phyloP scores from a whole-genome alignment of 768 basidiomycete genomes.

The Agaricus subrufescens region DNA sequence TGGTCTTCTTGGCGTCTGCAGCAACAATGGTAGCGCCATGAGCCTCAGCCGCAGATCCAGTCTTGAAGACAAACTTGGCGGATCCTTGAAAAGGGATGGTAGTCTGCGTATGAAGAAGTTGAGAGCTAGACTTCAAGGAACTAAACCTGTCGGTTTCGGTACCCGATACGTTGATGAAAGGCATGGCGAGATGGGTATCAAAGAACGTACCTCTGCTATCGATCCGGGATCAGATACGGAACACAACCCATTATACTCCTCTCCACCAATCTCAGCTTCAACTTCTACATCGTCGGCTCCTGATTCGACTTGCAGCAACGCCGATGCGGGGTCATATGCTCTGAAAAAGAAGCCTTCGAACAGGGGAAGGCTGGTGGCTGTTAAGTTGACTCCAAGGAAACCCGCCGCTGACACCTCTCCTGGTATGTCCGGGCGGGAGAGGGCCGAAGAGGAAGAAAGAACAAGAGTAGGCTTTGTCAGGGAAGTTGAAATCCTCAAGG shows the following conservation, averaged over 20 bases:
- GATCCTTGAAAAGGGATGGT: slow-evolving; percentile 3
- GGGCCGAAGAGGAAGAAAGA: slow-evolving; percentile 52
- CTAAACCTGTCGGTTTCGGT: slow-evolving; percentile 11
- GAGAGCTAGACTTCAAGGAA: slow-evolving; percentile 23
- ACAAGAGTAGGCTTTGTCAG: slow-evolving; percentile 75
- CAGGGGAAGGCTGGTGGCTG: slow-evolving; percentile 35
- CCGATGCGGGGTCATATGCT: background rate
- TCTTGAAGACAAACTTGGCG: slow-evolving; percentile 2
- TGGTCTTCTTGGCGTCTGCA: background rate
- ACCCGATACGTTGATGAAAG: slow-evolving; percentile 22
- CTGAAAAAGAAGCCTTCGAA: background rate
- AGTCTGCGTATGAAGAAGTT: slow-evolving; percentile 18
- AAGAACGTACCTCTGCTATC: background rate
- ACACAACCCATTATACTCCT: background rate
- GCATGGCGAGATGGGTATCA: slow-evolving; percentile 24
- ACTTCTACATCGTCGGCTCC: background rate
- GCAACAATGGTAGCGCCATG: slow-evolving; percentile 5
- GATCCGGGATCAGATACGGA: background rate
- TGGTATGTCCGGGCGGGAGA: slow-evolving; percentile 13
- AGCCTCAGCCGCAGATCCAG: slow-evolving; percentile 10
- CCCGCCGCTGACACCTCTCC: background rate
- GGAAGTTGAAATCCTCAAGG: slow-evolving; percentile 81
- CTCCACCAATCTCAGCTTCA: background rate
- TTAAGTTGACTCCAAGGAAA: slow-evolving; percentile 41
- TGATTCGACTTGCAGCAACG: background rate